Conservation (phyloP, 2,329 filamentous ascomycete species). For the Neonectria faginata region DNA sequence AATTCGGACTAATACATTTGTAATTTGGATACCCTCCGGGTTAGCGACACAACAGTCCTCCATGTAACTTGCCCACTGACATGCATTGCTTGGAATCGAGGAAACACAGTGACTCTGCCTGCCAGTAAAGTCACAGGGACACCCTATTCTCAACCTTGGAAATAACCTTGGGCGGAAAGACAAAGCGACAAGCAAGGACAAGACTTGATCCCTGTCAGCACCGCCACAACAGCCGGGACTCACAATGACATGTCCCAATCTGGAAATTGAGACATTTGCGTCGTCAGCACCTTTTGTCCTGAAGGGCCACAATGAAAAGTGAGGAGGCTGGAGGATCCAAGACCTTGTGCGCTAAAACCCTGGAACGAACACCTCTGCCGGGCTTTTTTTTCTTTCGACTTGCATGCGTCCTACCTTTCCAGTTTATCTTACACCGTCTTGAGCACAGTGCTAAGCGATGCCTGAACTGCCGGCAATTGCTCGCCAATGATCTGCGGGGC, state of each 20-base stretch:
- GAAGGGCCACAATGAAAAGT: neutral
- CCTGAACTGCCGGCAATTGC: slow-evolving; percentile 9
- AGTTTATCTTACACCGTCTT: neutral
- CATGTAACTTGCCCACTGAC: no score
- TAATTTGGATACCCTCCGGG: no score
- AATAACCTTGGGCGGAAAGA: neutral
- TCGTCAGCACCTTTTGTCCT: neutral
- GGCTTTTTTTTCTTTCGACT: neutral
- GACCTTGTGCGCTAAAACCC: neutral
- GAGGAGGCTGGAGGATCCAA: neutral
- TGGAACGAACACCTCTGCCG: neutral
- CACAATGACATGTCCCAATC: neutral
- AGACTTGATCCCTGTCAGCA: slow-evolving; percentile 4
- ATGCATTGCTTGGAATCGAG: no score
- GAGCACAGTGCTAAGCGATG: neutral
- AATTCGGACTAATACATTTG: no score
- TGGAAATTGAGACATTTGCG: slow-evolving; percentile 1
- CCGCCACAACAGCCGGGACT: slow-evolving; percentile 5
- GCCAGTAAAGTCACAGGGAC: no score
- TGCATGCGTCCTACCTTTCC: neutral
- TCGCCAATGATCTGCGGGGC: slow-evolving; percentile 13
- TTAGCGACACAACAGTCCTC: no score
- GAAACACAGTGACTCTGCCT: no score
- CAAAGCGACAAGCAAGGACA: neutral
- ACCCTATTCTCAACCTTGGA: neutral